Base-by-base conservation (phyloP, 148 eudicot species). In the Chenopodium formosanum region DNA sequence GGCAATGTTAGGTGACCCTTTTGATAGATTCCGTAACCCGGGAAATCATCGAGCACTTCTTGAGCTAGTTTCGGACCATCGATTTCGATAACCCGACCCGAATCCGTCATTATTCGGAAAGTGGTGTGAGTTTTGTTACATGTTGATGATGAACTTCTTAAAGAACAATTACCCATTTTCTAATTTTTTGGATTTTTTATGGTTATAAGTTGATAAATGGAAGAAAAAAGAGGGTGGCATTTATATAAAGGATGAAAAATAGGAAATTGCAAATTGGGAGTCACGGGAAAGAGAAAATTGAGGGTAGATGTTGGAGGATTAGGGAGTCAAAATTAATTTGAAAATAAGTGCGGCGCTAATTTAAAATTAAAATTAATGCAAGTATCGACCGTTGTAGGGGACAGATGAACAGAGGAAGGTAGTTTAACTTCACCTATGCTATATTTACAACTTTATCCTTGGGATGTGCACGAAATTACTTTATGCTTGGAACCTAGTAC, bases 131-230 rank as follows among this genome's bases (percentile, higher is more conserved):
- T 66, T 68, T 67, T 78, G 6, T 19, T 47, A 62, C 83, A 66
- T n/a, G 84, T 44, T n/a, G 82, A 48, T 74, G 80, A 78, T 44
- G 70, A 31, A 22, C 85, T 82, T 86, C 86, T 92, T 25, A 70
- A 79, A 60, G 95, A 81, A 80, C 95, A 92, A 73, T 92, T 92
- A 40, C 95, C 95, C 93, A 90, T 92, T 79, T 46, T 60, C 31
- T 44, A 27, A 1, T 48, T 58, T 76, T 11, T 6, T 47, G 4
- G 22, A 62, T 12, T n/a, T 64, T 12, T n/a, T 64, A 23, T n/a
- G 14, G 66, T 9, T 65, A 40, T 65, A 40, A 20, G 80, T 10
- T 27, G 23, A 53, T 44, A 75, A 40, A 52, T 3, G 37, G 37
- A 75, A 65, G 70, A 78, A 47, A 40, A 78, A 70, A 58, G 50